Base-by-base conservation (phyloP, 345 rosid species). In the Populus deltoides region DNA sequence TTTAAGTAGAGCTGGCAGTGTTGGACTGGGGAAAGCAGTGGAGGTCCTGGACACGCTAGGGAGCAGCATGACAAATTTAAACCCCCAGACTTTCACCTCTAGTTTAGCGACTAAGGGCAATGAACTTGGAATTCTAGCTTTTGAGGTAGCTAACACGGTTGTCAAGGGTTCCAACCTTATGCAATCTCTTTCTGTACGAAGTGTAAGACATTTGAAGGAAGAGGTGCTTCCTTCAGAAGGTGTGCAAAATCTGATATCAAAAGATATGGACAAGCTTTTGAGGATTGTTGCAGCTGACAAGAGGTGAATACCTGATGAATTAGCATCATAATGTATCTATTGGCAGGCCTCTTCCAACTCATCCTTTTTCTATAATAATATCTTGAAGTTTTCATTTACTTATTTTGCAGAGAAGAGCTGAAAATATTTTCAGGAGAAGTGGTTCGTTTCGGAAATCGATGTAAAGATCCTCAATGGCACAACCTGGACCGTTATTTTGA, bases 401-500 rank as follows among this genome's bases (percentile, higher is more conserved):
- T 47, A 69, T 18, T 73, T 74, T 68, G 41, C 90, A 96, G 99
- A 87, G 98, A 97, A 77, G 99, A 92, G 78, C 83, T 94, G 78
- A 91, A 86, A 85, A 81, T 97, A 57, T 97, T 97, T 77, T 86
- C 97, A 13, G 87, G 97, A 76, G 99, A 97, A 82, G 99, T 97
- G 86, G 95, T 92, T 70, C 98, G 99, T 66, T 97, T 97, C 78
- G 99, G 99, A 75, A 94, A 94, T 82, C 93, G 90, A 78, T 90
- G 97, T 81, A 94, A 94, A 87, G 99, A 97, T 90, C 95, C 97
- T 81, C 98, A 97, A 75, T 97, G 93, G 95, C 99, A 97, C 90
- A 90, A 89, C 85, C 85, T 94, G 81, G 94, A 92, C 69, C 98
- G 99, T 68, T 94, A 91, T 83, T 97, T 94, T 81, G 97, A 90